Percentiles rank a stretch among this genome's conserved stretches.
These are phyloP conservation scores for Fusarium oxysporum DNA, from an alignment of 2,329 filamentous ascomycete genomes.

Conservation along the genomic window DNA sequence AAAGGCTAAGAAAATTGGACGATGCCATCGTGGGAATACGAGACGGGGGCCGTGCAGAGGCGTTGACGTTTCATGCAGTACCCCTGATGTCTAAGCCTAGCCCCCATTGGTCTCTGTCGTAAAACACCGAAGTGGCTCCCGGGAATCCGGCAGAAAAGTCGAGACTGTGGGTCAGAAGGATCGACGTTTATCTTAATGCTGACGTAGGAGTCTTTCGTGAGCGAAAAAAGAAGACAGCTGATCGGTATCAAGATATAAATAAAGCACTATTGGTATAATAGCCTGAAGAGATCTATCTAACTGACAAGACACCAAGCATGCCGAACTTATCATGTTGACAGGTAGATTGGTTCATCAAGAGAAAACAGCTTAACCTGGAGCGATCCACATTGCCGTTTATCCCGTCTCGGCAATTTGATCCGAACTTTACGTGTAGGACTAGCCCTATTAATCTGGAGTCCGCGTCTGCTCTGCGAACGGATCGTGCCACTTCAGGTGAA, in stretches of 20 bases:
- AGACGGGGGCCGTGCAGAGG: neutral
- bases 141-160: neutral
- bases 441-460: neutral
- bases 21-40: neutral
- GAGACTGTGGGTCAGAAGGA: neutral
- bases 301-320: neutral
- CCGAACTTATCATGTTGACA: accelerated
- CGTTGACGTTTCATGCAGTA: neutral
- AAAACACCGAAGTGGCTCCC: neutral
- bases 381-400: neutral
- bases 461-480: neutral
- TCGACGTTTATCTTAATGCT: neutral
- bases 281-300: no score
- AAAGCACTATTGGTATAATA: no score
- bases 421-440: neutral
- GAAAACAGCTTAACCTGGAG: neutral
- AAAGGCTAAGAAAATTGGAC: neutral
- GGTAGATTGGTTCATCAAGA: accelerated
- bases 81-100: neutral
- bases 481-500: neutral
- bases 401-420: neutral
- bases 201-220: neutral
- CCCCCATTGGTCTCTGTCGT: neutral
- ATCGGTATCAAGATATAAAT: no score
- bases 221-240: accelerated